Percentiles rank a stretch among this genome's conserved stretches.
These are phyloP conservation scores for Sarocladium kiliense DNA, from an alignment of 2,329 filamentous ascomycete genomes.

Conservation along the genomic window DNA sequence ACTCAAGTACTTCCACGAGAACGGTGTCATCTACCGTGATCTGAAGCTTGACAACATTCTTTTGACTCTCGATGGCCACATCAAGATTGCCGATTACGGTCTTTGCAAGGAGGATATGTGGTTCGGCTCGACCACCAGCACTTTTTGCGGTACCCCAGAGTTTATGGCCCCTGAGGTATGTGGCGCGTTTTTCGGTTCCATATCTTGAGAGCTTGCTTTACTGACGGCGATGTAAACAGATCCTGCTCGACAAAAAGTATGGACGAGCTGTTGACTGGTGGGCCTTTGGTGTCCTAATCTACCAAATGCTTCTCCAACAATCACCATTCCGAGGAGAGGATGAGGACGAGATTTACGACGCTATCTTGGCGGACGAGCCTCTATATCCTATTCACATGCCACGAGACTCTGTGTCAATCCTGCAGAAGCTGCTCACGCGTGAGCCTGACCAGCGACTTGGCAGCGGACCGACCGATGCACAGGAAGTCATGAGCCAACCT, in stretches of 20 bases:
- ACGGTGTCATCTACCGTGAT: constrained; percentile 97
- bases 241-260: constrained; percentile 97
- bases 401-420: constrained; percentile 90
- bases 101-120: constrained; percentile 99
- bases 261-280: constrained; percentile 98
- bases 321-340: constrained; percentile 98
- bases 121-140: constrained; percentile 95
- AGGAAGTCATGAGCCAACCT: constrained; percentile 97
- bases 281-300: constrained; percentile 98
- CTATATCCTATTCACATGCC: constrained; percentile 99
- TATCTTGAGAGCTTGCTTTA: too few species aligned
- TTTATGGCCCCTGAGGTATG: constrained; percentile 97
- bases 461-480: constrained; percentile 91
- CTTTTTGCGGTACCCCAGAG: constrained; percentile 98
- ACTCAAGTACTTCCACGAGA: constrained; percentile 98
- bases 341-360: constrained; percentile 98
- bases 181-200: too few species aligned
- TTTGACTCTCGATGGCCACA: constrained; percentile 89
- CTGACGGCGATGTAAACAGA: constrained; percentile 48
- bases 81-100: constrained; percentile 98
- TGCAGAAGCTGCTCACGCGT: constrained; percentile 93
- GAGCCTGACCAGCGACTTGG: constrained; percentile 91
- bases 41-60: constrained; percentile 92
- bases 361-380: constrained; percentile 94
- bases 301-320: constrained; percentile 98